Evolutionary conservation across 768 basidiomycete species (phyloP).

Genomic region (Panaeolus cyanescens): DNA sequence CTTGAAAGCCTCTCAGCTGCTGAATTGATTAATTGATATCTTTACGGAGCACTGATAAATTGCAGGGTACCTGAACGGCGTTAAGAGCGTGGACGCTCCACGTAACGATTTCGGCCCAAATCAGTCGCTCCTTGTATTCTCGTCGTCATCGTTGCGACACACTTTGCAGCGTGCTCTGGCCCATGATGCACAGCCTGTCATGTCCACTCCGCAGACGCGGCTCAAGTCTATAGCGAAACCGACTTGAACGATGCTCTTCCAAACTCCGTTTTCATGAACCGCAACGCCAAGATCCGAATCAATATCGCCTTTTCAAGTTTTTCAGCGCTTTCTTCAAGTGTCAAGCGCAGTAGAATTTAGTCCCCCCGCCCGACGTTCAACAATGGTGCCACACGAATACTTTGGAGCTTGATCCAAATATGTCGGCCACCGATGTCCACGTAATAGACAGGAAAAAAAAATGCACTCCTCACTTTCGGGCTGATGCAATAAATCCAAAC

Average conservation of each 20-base stretch:
- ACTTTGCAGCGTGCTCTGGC: neutral
- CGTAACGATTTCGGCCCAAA: neutral
- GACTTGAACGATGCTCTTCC: neutral
- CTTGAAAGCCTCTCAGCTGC: too few relatives aligned
- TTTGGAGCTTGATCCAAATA: neutral
- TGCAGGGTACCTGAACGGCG: neutral
- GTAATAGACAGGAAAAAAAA: neutral
- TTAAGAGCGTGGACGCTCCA: neutral
- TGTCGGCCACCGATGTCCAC: neutral
- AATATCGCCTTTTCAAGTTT: neutral
- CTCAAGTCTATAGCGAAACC: neutral
- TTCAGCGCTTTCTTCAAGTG: neutral
- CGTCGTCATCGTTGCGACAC: neutral
- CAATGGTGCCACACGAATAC: neutral
- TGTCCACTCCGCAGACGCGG: neutral
- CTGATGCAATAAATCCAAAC: neutral
- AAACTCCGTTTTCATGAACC: neutral
- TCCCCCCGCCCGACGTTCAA: neutral
- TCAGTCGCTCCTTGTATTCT: neutral
- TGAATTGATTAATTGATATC: conserved; percentile 1
- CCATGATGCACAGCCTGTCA: neutral
- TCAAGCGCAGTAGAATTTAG: neutral
- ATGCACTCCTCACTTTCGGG: neutral
- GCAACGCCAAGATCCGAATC: too few relatives aligned
- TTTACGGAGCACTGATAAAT: neutral